phyloP scores from a whole-genome alignment of 164 flowering plant species.

The Sedum album region DNA sequence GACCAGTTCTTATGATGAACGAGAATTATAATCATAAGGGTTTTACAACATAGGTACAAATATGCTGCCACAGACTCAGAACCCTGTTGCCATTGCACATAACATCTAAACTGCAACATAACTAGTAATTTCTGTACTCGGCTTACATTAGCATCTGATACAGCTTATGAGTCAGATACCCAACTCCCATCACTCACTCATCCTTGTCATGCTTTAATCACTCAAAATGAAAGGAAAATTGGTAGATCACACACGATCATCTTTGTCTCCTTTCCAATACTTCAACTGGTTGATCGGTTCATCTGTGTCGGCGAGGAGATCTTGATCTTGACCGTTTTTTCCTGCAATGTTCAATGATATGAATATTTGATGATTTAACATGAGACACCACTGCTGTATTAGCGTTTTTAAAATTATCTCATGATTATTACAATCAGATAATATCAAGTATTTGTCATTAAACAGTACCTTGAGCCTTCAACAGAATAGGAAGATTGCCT shows the following conservation, averaged over 20 bases:
- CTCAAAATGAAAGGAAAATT: neutral
- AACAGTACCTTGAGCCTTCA: constrained; percentile 66
- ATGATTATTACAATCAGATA: constrained; percentile 17
- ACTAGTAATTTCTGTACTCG: too few relatives aligned
- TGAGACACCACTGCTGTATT: constrained; percentile 19
- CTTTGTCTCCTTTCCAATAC: neutral
- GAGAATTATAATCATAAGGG: too few relatives aligned
- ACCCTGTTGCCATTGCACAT: too few relatives aligned
- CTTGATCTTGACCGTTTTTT: constrained; percentile 65
- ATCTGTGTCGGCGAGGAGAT: constrained; percentile 53
- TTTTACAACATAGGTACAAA: too few relatives aligned
- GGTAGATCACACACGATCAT: neutral
- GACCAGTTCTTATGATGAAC: too few relatives aligned
- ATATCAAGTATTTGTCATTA: constrained; percentile 11
- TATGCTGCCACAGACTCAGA: too few relatives aligned
- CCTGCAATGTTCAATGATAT: constrained; percentile 33
- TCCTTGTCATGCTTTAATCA: neutral
- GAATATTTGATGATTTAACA: constrained; percentile 27
- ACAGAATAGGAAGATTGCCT: constrained; percentile 98
- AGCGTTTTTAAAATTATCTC: too few relatives aligned
- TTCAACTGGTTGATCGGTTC: constrained; percentile 10
- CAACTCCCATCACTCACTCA: neutral
- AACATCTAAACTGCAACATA: too few relatives aligned
- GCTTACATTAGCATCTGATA: too few relatives aligned
- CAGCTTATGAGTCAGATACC: too few relatives aligned